phyloP scores from a whole-genome alignment of 495 filamentous ascomycete species.

The Amorphotheca resinae region DNA sequence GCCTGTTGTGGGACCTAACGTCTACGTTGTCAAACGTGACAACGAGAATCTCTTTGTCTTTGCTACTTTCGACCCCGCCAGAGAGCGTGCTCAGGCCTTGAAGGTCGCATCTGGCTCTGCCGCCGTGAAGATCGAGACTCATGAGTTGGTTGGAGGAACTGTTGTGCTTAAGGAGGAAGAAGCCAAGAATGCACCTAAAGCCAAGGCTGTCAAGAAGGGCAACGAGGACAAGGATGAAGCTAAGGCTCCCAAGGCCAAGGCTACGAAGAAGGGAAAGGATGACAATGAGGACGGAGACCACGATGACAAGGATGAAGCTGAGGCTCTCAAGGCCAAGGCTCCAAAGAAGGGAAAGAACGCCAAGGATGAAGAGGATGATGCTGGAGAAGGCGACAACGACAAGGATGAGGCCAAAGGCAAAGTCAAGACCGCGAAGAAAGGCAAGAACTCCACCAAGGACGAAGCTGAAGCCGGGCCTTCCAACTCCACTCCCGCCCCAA shows the following conservation, averaged over 20 bases:
- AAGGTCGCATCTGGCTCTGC: not conserved
- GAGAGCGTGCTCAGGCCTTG: not conserved
- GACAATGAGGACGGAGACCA: not conserved
- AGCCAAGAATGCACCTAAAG: not conserved
- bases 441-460: not conserved
- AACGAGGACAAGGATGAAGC: not conserved
- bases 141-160: not conserved
- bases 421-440: slow-evolving; percentile 3
- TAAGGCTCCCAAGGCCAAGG: not conserved
- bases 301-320: not conserved
- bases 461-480: not conserved
- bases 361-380: not conserved
- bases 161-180: not conserved
- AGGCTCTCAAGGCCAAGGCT: not conserved
- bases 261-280: slow-evolving; percentile 3
- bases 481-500: not conserved
- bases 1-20: slow-evolving; percentile 21
- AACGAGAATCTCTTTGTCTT: slow-evolving; percentile 26
- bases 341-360: not conserved
- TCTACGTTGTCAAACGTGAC: slow-evolving; percentile 48
- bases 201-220: not conserved
- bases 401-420: not conserved
- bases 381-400: not conserved
- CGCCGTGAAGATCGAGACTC: not conserved
- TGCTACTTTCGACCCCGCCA: slow-evolving; percentile 2